A percentile compares a stretch with the other conserved stretches of the same genome.
Conservation (phyloP, 2,329 filamentous ascomycete genomes). For the Fusarium dlaminii region DNA sequence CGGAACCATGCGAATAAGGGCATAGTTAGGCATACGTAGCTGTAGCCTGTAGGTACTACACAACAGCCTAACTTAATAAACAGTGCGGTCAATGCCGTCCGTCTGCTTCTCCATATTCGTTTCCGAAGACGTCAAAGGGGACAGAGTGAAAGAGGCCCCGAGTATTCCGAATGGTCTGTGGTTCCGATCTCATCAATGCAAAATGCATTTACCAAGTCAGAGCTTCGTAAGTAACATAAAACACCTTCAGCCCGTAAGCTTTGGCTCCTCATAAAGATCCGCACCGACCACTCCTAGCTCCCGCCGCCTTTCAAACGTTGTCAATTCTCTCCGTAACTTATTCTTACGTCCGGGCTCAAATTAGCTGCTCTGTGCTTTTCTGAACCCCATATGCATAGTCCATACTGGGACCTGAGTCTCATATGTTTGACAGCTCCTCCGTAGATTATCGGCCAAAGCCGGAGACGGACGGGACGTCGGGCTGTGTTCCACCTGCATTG, state of each 20-base stretch:
- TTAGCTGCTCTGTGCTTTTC: background rate
- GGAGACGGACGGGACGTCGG: constrained; percentile 6
- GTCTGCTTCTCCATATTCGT: background rate
- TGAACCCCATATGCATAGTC: background rate
- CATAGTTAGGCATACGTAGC: background rate
- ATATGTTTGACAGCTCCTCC: background rate
- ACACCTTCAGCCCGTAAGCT: background rate
- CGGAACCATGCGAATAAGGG: constrained; percentile 1
- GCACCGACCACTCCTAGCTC: constrained; percentile 29
- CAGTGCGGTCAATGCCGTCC: background rate
- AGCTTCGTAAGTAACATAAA: background rate
- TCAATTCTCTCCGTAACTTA: constrained; percentile 4
- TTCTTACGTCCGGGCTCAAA: constrained; percentile 8
- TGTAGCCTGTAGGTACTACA: background rate
- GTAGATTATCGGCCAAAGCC: constrained; percentile 37
- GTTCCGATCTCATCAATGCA: constrained; percentile 10
- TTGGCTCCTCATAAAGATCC: constrained; percentile 10
- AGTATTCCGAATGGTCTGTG: constrained; percentile 8
- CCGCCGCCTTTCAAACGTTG: constrained; percentile 1
- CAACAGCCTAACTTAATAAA: background rate
- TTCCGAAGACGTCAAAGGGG: background rate
- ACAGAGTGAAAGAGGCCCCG: background rate
- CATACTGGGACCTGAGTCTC: background rate
- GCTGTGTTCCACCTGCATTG: background rate
- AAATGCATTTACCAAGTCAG: background rate